Conservation (phyloP, 495 filamentous ascomycete species). For the Cladorrhinum samala region DNA sequence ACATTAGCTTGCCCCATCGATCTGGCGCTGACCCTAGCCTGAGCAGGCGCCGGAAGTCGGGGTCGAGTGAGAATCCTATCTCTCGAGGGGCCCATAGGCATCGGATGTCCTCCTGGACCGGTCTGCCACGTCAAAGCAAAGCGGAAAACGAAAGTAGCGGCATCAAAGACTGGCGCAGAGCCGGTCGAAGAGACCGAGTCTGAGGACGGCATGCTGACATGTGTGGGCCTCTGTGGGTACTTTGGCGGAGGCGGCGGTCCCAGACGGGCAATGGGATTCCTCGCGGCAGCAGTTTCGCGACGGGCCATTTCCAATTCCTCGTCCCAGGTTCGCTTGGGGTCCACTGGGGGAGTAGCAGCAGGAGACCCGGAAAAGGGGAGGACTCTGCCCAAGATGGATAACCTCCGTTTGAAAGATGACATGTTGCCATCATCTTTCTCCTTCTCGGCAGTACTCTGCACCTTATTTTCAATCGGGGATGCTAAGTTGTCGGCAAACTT, state of each 20-base stretch:
- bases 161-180: slow-evolving; percentile 40
- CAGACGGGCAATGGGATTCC: slow-evolving; percentile 4
- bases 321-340: slow-evolving; percentile 25
- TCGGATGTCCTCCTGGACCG: slow-evolving; percentile 18
- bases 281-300: slow-evolving; percentile 34
- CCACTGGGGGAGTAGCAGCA: slow-evolving; percentile 20
- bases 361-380: slow-evolving; percentile 44
- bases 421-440: slow-evolving; percentile 7
- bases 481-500: slow-evolving; percentile 13
- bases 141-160: slow-evolving; percentile 38
- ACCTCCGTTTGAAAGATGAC: slow-evolving; percentile 52
- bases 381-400: slow-evolving; percentile 65
- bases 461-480: too few species aligned
- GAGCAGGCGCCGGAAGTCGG: slow-evolving; percentile 67
- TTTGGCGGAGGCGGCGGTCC: slow-evolving; percentile 31
- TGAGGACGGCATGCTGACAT: slow-evolving; percentile 24
- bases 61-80: slow-evolving; percentile 58
- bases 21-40: slow-evolving; percentile 45
- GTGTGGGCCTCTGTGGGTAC: slow-evolving; percentile 7
- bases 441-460: not conserved
- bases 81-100: slow-evolving; percentile 23
- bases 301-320: slow-evolving; percentile 40
- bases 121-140: slow-evolving; percentile 34
- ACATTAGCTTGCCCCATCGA: slow-evolving; percentile 1
- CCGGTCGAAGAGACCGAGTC: slow-evolving; percentile 37